Percentiles rank a stretch among this genome's conserved stretches.
Conservation (phyloP, 2,329 filamentous ascomycete genomes). For the Apiospora koreana region DNA sequence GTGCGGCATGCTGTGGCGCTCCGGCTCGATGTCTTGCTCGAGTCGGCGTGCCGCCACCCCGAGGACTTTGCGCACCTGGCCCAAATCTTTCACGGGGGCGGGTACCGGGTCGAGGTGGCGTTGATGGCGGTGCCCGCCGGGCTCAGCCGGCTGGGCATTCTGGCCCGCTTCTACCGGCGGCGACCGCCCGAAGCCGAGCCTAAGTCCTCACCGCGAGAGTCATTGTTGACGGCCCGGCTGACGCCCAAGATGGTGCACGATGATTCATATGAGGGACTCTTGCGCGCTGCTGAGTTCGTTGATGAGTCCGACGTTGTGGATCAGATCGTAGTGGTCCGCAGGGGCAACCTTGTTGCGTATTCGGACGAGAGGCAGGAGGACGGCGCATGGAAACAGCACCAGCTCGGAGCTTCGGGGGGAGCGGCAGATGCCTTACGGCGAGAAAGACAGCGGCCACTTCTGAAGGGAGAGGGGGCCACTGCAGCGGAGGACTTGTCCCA, state of each 20-base stretch:
- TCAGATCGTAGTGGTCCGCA: constrained; percentile 40
- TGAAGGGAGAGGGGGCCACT: background rate
- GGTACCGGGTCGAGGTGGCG: constrained; percentile 41
- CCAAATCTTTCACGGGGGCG: constrained; percentile 31
- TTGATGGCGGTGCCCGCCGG: constrained; percentile 44
- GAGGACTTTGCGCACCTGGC: constrained; percentile 41
- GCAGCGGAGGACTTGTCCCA: background rate
- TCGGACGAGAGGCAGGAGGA: constrained; percentile 18
- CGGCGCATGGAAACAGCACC: constrained; percentile 10
- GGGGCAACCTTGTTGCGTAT: constrained; percentile 39
- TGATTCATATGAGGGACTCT: constrained; percentile 43
- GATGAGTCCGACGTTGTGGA: constrained; percentile 34
- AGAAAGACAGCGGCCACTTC: constrained; percentile 7
- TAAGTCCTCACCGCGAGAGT: background rate
- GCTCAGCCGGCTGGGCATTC: constrained; percentile 43
- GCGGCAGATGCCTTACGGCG: background rate
- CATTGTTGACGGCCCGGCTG: constrained; percentile 40
- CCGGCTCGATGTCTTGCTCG: constrained; percentile 41
- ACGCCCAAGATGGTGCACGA: constrained; percentile 48
- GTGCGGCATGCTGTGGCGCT: constrained; percentile 33
- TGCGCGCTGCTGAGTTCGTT: constrained; percentile 38
- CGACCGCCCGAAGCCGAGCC: constrained; percentile 20
- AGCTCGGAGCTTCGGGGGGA: background rate
- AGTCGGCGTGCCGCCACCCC: constrained; percentile 46
- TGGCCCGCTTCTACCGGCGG: constrained; percentile 40